Evolutionary conservation across 257 asterid genomes (phyloP), one percentile per base, ranked within the genome.

Genomic region (Linaria vulgaris): DNA sequence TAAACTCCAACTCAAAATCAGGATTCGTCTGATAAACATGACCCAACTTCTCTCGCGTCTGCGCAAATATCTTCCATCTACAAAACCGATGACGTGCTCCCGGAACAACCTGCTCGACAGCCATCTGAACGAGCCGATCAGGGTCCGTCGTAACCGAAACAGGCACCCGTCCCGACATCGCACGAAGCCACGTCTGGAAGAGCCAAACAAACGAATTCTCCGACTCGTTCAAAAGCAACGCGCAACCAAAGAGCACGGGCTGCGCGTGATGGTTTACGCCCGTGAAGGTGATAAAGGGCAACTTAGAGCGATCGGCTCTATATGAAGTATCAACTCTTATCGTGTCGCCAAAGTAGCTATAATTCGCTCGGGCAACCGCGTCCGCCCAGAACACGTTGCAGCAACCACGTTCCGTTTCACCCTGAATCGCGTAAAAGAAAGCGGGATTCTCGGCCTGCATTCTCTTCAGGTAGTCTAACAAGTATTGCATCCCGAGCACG

Each of bases 241-340:
- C 96, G 67, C 90, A 82, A 1, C 95, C 98, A 71, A 91, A 86
- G 27, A 88, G 86, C 24, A 84, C 73, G 10, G 96, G 98, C 30
- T 86, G 95, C 1, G 83, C 86, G 64, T 91, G 98, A 69, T 91
- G 98, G 51, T 91, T 91, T 63, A 88, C 59, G 72, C 98, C 96
- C 8, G 90, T 81, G 79, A 88, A 84, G 9, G 90, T 73, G 47
- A 83, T 74, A 38, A 91, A 79, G 0, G 96, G 98, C 3, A 84
- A 71, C 56, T 61, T 80, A 46, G 67, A 72, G 25, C 73, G 72
- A 51, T 73, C 65, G 10, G 78, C 68, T 65, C 80, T 64, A 61
- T 76, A 88, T 0, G 85, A 72, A 0, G 92, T 74, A 39, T 84
- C 88, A 20, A 91, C 56, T 63, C 86, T 88, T 17, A 91, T 84